Evolutionary conservation across 2,329 filamentous ascomycete species (phyloP).

Genomic region (Botryotinia convoluta): DNA sequence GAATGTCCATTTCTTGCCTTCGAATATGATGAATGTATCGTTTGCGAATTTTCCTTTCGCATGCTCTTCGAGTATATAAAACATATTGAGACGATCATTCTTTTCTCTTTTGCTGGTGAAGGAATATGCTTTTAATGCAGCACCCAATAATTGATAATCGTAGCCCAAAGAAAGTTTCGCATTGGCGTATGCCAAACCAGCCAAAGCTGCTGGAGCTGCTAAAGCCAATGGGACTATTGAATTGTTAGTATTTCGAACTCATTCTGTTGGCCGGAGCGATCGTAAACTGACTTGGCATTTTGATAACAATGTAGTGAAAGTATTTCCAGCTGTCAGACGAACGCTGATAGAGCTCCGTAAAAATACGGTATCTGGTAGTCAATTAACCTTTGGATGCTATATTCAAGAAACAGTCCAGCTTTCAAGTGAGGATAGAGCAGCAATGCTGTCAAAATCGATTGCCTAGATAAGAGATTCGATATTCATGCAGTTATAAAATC

Average conservation of each 20-base stretch:
- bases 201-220: slow-evolving; percentile 60
- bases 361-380: background rate
- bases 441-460: background rate
- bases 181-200: slow-evolving; percentile 74
- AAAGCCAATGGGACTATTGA: slow-evolving; percentile 52
- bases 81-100: slow-evolving; percentile 63
- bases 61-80: slow-evolving; percentile 70
- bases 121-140: slow-evolving; percentile 48
- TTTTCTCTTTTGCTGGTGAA: slow-evolving; percentile 49
- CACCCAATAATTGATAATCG: slow-evolving; percentile 60
- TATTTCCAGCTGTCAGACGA: background rate
- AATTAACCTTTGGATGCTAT: background rate
- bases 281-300: slow-evolving; percentile 32
- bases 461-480: background rate
- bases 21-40: slow-evolving; percentile 62
- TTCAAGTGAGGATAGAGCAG: background rate
- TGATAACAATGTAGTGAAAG: background rate
- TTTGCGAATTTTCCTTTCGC: slow-evolving; percentile 56
- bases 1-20: slow-evolving; percentile 69
- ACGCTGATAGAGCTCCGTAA: background rate
- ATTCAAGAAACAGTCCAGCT: background rate
- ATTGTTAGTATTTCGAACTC: background rate
- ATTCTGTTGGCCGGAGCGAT: background rate
- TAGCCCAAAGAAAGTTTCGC: slow-evolving; percentile 65
- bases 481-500: background rate